A percentile compares a stretch with the other conserved stretches of the same genome.
Evolutionary conservation across 2,329 filamentous ascomycete species (phyloP).

Genomic region (Cladophialophora bantiana): DNA sequence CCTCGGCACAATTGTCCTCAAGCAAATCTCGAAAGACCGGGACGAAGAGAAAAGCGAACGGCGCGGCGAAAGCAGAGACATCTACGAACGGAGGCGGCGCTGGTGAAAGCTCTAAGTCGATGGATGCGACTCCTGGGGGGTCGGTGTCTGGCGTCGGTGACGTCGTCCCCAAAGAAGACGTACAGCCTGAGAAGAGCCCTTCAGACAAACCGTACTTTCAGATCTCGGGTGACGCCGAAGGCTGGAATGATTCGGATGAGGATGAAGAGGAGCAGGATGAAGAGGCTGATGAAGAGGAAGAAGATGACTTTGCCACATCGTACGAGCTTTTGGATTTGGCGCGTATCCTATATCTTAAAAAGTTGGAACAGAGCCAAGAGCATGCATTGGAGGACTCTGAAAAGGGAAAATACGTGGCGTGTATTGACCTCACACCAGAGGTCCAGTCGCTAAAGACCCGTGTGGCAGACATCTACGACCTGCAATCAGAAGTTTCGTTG

Average conservation of each 20-base stretch:
- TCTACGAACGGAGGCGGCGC: slow-evolving; percentile 19
- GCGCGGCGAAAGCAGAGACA: slow-evolving; percentile 27
- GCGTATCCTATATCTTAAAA: slow-evolving; percentile 64
- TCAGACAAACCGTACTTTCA: slow-evolving; percentile 82
- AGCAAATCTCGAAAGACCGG: slow-evolving; percentile 55
- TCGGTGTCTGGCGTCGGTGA: slow-evolving; percentile 53
- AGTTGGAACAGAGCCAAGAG: slow-evolving; percentile 59
- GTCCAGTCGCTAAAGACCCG: slow-evolving; percentile 76
- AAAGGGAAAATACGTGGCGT: slow-evolving; percentile 52
- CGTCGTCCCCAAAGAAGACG: slow-evolving; percentile 47
- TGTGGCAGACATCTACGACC: slow-evolving; percentile 89
- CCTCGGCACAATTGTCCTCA: slow-evolving; percentile 58
- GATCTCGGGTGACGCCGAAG: slow-evolving; percentile 85
- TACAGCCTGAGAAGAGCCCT: slow-evolving; percentile 44
- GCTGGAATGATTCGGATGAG: slow-evolving; percentile 83
- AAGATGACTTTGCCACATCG: slow-evolving; percentile 69
- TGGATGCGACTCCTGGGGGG: slow-evolving; percentile 12
- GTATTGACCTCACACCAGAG: slow-evolving; percentile 45
- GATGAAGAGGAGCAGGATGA: slow-evolving; percentile 65
- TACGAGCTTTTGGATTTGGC: slow-evolving; percentile 70
- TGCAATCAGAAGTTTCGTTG: slow-evolving; percentile 94
- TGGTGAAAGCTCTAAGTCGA: slow-evolving; percentile 21
- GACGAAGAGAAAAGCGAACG: slow-evolving; percentile 46
- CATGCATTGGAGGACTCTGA: slow-evolving; percentile 45
- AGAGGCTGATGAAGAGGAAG: slow-evolving; percentile 59